Percentiles rank a stretch among this genome's conserved stretches.
phyloP scores from a whole-genome alignment of 2,329 filamentous ascomycete species.

The Fusarium papillatum region DNA sequence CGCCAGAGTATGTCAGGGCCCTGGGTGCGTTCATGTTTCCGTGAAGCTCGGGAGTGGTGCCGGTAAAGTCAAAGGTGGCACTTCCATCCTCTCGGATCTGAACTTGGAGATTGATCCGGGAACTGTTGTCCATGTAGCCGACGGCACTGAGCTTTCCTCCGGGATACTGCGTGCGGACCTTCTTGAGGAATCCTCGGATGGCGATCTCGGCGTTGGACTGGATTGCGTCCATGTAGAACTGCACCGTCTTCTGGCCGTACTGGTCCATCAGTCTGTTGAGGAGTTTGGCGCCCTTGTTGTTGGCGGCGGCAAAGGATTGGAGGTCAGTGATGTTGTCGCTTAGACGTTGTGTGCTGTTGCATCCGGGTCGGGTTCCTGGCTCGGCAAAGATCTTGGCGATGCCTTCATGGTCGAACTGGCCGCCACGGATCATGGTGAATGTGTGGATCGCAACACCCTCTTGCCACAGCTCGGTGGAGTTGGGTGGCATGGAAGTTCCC shows the following conservation, averaged over 20 bases:
- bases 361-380: conserved; percentile 27
- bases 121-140: conserved; percentile 90
- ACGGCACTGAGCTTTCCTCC: conserved; percentile 74
- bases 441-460: conserved; percentile 68
- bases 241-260: conserved; percentile 81
- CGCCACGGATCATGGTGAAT: conserved; percentile 38
- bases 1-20: conserved; percentile 39
- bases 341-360: conserved; percentile 75
- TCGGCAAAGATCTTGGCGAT: conserved; percentile 70
- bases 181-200: conserved; percentile 79
- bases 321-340: conserved; percentile 88
- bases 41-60: conserved; percentile 39
- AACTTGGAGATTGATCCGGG: conserved; percentile 79
- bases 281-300: conserved; percentile 86
- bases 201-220: conserved; percentile 84
- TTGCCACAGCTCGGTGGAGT: conserved; percentile 70
- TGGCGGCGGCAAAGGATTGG: conserved; percentile 87
- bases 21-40: conserved; percentile 40
- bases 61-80: conserved; percentile 67
- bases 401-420: conserved; percentile 57
- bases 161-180: conserved; percentile 78
- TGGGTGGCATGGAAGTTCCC: conserved; percentile 54
- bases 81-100: conserved; percentile 81
- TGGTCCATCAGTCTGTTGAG: conserved; percentile 82
- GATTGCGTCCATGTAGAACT: conserved; percentile 87